Base-by-base conservation (phyloP, 2,329 filamentous ascomycete species). In the Fusarium sp. region DNA sequence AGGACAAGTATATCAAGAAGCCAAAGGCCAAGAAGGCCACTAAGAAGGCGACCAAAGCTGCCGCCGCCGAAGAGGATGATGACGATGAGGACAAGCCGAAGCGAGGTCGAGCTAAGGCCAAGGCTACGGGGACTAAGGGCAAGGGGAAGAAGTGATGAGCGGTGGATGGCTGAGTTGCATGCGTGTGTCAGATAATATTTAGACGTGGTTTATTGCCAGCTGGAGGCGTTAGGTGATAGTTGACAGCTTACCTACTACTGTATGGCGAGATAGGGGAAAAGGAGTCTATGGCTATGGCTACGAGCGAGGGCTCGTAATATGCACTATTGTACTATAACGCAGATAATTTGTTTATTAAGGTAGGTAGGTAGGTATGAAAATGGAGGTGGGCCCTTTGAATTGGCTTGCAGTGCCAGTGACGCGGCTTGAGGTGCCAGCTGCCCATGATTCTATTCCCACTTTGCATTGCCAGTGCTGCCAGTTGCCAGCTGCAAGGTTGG, bases 1-100 rank as follows among this genome's bases (percentile, higher is more conserved):
- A 94, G 74, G 95, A 99, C 78, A 98, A 97, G 77, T 97, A 96
- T 72, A 93, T 98, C 74, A 96, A 95, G 76, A 85, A 90, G 73
- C 92, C 94, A 11, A 97, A 97, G 82, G 87, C 77, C 5, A 87
- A 86, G 72, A 85, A 86, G 73, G 35, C 71, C 7, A 72, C 76
- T n/a, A 81, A 80, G 70, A 80, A 79, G 65, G 60, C 75, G 1
- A 77, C 59, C 40, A 82, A 81, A 53, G 78, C 76, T 29, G 76
- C 74, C 39, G 77, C 78, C 11, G 81, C 80, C 7, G 79, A 78
- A 15, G 82, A 81, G 19, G 81, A 81, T 1, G 82, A 79, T 10
- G 65, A 64, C 6, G 61, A 60, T 4, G 80, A 79, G 43, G 67
- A 84, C 9, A 81, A 80, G 52, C 84, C 84, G 65, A 79, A 83